phyloP scores from a whole-genome alignment of 2,329 filamentous ascomycete species.

The Capronia epimyces region DNA sequence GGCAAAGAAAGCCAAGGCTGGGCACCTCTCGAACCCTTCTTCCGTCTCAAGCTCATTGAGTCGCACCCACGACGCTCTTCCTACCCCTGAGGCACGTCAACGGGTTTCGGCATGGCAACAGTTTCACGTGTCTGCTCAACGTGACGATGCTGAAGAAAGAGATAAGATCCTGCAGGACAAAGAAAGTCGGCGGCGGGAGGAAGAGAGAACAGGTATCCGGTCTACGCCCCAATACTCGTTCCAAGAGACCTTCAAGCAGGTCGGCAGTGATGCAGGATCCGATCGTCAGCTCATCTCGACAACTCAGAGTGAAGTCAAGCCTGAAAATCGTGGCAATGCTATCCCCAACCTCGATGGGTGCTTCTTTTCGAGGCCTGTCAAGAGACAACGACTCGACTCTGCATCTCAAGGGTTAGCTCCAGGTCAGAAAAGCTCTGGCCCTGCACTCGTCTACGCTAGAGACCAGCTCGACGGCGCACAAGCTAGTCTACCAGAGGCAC shows the following conservation, averaged over 20 bases:
- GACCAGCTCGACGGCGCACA: slow-evolving; percentile 8
- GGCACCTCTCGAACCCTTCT: background rate
- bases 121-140: slow-evolving; percentile 34
- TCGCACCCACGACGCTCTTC: slow-evolving; percentile 8
- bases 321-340: background rate
- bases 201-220: slow-evolving; percentile 11
- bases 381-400: slow-evolving; percentile 14
- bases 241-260: slow-evolving; percentile 37
- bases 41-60: background rate
- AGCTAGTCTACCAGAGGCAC: background rate
- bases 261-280: slow-evolving; percentile 27
- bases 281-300: slow-evolving; percentile 13
- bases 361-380: slow-evolving; percentile 19
- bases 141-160: slow-evolving; percentile 34
- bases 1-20: background rate
- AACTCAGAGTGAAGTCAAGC: slow-evolving; percentile 6
- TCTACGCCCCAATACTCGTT: slow-evolving; percentile 29
- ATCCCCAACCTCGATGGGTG: slow-evolving; percentile 25
- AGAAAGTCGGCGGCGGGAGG: slow-evolving; percentile 20
- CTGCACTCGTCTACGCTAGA: background rate
- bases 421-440: background rate
- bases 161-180: slow-evolving; percentile 31
- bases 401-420: background rate
- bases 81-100: slow-evolving; percentile 6
- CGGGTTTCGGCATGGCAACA: slow-evolving; percentile 38